Evolutionary conservation across 2,329 filamentous ascomycete species (phyloP), one percentile per base, ranked within the genome.

Genomic region (Dothiorella sarmentorum): DNA sequence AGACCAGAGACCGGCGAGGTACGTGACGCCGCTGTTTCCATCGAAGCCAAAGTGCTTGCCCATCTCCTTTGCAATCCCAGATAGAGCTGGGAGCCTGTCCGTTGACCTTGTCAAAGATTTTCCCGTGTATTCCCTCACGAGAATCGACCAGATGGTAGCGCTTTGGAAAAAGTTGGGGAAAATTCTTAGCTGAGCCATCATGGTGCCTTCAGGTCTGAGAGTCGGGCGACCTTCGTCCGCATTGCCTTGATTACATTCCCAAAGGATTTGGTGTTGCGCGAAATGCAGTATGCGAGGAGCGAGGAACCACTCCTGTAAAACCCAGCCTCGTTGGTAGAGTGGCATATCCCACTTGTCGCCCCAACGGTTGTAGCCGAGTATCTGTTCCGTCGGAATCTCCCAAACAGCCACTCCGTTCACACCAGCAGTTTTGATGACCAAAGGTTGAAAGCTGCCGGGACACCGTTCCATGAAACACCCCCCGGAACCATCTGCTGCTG

Each of bases 261-360:
- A 68, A 15, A 59, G 59, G 4, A 68, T 17, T 26, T 64, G 62
- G 9, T 55, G 9, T 5, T 62, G 61, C 40, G 64, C 64, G 42
- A 63, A 68, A 10, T 66, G 61, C 0, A 68, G 60, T 53, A 64
- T 65, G 2, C 64, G 60, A 13, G 61, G 61, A 3, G 63, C 63
- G 4, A 66, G 56, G 3, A 65, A 24, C 44, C 67, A 65, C 38
- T 69, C 65, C 59, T 69, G 65, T 1, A 68, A 47, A 0, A 68
- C 65, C 66, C 67, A 69, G 6, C 62, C 63, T 11, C 47, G 15
- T 4, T 7, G 15, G 47, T 35, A 52, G 17, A 52, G 24, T 6
- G 42, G 42, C 5, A 13, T 15, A 17, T 7, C 15, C n/a, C 4
- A n/a, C 13, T 7, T 11, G 27, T 7, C 7, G 7, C 11, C 11